Evolutionary conservation across 2,329 filamentous ascomycete species (phyloP).

Genomic region (Trichoderma sp.): DNA sequence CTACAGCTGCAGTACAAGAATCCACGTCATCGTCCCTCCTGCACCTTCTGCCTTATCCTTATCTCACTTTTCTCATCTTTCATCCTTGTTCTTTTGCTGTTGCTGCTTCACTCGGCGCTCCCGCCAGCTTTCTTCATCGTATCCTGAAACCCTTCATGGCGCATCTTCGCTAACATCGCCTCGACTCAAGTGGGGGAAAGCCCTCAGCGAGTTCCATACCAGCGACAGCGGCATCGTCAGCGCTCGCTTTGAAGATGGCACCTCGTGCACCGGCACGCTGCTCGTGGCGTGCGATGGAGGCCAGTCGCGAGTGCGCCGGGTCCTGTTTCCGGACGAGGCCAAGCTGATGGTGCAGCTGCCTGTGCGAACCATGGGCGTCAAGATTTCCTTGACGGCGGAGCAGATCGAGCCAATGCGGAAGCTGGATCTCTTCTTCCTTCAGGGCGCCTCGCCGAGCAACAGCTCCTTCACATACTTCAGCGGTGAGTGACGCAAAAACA

Average conservation of each 20-base stretch:
- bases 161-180: not conserved
- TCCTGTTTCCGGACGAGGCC: constrained; percentile 40
- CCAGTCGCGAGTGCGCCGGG: constrained; percentile 47
- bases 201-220: constrained; percentile 38
- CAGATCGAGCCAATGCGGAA: constrained; percentile 47
- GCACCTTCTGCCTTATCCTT: not conserved
- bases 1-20: not conserved
- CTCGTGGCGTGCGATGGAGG: constrained; percentile 56
- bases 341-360: constrained; percentile 46
- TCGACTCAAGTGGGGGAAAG: constrained; percentile 46
- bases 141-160: not conserved
- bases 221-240: constrained; percentile 42
- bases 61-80: not conserved
- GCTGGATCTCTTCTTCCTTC: constrained; percentile 58
- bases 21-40: not conserved
- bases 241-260: constrained; percentile 52
- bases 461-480: constrained; percentile 58
- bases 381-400: constrained; percentile 45
- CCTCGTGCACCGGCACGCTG: constrained; percentile 45
- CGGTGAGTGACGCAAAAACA: constrained; percentile 39
- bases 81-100: not conserved
- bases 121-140: too few species aligned
- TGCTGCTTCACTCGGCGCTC: not conserved
- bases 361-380: constrained; percentile 52
- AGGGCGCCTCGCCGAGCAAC: constrained; percentile 55